Evolutionary conservation across 768 basidiomycete species (phyloP), one percentile per base, ranked within the genome.

Genomic region (Paxillus involutus): DNA sequence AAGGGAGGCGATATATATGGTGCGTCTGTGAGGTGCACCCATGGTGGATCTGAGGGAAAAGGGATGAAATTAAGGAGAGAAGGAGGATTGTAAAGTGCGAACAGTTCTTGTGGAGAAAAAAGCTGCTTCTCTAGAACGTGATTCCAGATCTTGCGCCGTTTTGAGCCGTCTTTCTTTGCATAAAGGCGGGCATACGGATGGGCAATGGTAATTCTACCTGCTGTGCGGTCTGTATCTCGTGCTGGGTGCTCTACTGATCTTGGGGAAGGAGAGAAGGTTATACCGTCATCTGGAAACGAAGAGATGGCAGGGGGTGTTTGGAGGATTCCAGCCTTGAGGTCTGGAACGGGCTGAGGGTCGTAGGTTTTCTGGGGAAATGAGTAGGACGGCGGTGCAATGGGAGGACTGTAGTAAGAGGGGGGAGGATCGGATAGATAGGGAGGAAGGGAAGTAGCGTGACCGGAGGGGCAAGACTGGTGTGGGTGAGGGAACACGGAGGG

Each of bases 71-170:
- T 36, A 24, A 10, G 32, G 16, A 50, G 19, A 42, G 37, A 47
- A 53, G 44, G 44, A 2, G 24, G 30, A 43, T 37, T 32, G 3
- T 12, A 36, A 19, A 37, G 30, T 14, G 76, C 79, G 47, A 57
- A 87, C 85, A 91, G 63, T 66, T 91, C 88, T 45, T 80, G 79
- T 0, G 86, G 78, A 6, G 72, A 77, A 68, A 90, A 90, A 24
- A 90, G 74, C 13, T 76, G 75, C 64, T 89, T 89, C 69, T 91
- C 89, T 53, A 89, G 79, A 1, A 83, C 81, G 57, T 89, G 89
- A 46, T 85, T 86, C 89, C 89, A 91, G 14, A 87, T 86, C 63
- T 83, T 86, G 16, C 88, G 79, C 4, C 85, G 81, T 69, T 89
- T 89, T 6, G 79, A 75, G 45, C 79, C 79, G 45, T 81, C 78